Evolutionary conservation across 331 rosid species (phyloP), one percentile per base, ranked within the genome.

Genomic region (Prunus yedoensis): DNA sequence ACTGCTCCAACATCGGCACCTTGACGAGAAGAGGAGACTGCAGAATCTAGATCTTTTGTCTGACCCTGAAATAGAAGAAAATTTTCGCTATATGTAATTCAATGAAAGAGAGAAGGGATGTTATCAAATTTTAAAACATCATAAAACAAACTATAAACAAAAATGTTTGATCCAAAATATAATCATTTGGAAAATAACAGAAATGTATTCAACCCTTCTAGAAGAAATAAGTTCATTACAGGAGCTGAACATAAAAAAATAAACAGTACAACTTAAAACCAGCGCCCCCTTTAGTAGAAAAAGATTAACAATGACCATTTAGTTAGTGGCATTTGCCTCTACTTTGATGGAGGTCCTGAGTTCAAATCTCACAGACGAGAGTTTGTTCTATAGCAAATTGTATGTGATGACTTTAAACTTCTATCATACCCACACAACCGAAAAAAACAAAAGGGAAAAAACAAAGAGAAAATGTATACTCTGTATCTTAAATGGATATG

Each of bases 11-110:
- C 41, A 35, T 92, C 98, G 49, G 91, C 88, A 69, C 89, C 88
- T 82, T 92, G 99, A 73, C 91, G 94, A 74, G 97, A 89, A 78
- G 99, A 94, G 1, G 96, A 89, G 68, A 88, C 97, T 6, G 94
- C 91, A 46, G 97, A 87, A 89, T 95, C 99, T 69, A 89, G 83
- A 88, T 95, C 98, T 70, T 90, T 80, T 78, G 89, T 88, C 82
- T 92, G 98, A 73, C 91, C 94, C 94, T 88, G 82, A 79, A 66
- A 83, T 70, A 45, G 27, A 65, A 21, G 76, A 71, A 35, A 83
- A 74, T 56, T 23, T 25, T 68, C n/a, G 60, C 53, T 74, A 58
- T 57, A 70, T 63, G 57, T 32, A 66, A 18, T 50, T 57, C 68
- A 49, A 58, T n/a, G 49, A 43, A 35, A 66, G 45, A 47, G 57